Evolutionary conservation across 768 basidiomycete genomes (phyloP), one percentile per base, ranked within the genome.

Genomic region (Leccinum uliginosum): DNA sequence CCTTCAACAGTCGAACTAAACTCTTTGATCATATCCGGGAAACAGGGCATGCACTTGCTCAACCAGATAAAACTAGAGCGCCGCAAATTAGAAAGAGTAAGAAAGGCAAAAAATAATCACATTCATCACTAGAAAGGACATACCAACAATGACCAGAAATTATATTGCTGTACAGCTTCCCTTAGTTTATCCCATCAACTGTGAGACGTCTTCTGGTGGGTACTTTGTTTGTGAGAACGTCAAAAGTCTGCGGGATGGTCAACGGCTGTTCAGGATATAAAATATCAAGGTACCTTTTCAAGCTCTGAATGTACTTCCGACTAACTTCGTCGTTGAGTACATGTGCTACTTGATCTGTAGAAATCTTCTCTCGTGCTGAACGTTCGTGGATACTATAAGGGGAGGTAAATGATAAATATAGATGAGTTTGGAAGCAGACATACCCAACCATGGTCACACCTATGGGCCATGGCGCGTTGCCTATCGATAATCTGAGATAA

Each of bases 371-470:
- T 60, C 95, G 87, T 2, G 96, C 97, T 0, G 92, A 93, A 68
- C 97, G 90, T 73, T 97, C 97, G 75, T 99, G 97, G 55, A 98
- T 97, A 76, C 94, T 90, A 58, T 50, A 27, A 46, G 53, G 11
- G 29, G 47, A 17, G 59, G 17, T 58, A 27, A 44, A 35, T n/a
- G 32, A 26, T 1, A 44, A 40, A 17, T 29, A 30, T 3, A 3
- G 3, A 38, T 21, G 24, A 26, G 1, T 14, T 12, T 21, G 23
- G 14, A 43, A 27, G 45, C 53, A 40, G 11, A 78, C 86, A 38
- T 73, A 93, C 93, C 93, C 95, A 76, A 98, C 97, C 90, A 96
- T 96, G 59, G 97, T 99, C 9, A 99, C 97, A 44, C 97, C 97
- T 66, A 99, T 99, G 2, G 97, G 97, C 97, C 97, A 99, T 3